Conservation (phyloP, 768 basidiomycete genomes). For the Pisolithus albus region DNA sequence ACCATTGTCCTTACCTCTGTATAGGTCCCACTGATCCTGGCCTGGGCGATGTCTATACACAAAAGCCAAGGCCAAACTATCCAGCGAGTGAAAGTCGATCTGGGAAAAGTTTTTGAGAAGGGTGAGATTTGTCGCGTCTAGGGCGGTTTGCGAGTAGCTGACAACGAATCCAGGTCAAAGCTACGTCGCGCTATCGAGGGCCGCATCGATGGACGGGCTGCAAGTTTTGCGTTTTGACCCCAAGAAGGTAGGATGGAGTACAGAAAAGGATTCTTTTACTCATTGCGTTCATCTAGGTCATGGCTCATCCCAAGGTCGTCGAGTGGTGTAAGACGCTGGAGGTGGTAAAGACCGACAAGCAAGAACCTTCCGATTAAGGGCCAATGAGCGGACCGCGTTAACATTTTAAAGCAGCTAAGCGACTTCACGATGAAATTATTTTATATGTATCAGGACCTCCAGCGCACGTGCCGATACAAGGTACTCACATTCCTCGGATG, state of each 20-base stretch:
- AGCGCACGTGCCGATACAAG: no score
- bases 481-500: no score
- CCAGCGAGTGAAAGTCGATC: conserved; percentile 55
- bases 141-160: neutral
- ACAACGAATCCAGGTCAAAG: conserved; percentile 33
- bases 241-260: conserved; percentile 34
- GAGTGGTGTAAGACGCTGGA: conserved; percentile 34
- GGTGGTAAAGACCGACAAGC: neutral
- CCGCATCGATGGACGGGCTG: conserved; percentile 46
- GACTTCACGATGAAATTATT: no score
- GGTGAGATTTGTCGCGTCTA: conserved; percentile 21
- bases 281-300: conserved; percentile 24
- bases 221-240: conserved; percentile 49
- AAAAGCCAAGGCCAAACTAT: conserved; percentile 76
- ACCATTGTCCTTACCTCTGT: neutral
- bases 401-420: no score
- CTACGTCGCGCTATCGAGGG: conserved; percentile 46
- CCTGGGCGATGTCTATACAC: conserved; percentile 76
- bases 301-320: conserved; percentile 38
- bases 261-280: neutral
- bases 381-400: no score
- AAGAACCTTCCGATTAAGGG: neutral
- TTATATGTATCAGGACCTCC: no score
- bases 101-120: conserved; percentile 59
- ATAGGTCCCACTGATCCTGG: conserved; percentile 66